phyloP scores from a whole-genome alignment of 169 alveolate genomes.

The Plasmodium sp. region DNA sequence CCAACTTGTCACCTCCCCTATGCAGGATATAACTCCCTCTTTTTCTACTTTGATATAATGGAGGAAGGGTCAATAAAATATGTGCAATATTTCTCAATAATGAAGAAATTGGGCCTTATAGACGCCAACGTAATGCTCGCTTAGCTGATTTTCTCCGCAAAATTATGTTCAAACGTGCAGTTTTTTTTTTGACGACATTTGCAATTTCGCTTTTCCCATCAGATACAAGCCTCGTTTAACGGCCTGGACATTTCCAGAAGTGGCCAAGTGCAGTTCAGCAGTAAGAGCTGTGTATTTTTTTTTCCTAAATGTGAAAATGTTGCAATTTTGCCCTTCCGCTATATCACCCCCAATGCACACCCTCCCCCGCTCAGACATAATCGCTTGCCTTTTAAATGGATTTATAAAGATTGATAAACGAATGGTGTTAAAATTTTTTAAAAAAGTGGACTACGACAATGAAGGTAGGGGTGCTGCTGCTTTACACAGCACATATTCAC shows the following conservation, averaged over 20 bases:
- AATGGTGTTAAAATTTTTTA: constrained; percentile 23
- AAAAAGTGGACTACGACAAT: constrained; percentile 43
- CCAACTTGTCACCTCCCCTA: not conserved
- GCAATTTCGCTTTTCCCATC: not conserved
- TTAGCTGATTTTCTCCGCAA: not conserved
- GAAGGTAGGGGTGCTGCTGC: constrained; percentile 9
- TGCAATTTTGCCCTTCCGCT: not conserved
- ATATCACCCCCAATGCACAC: not conserved
- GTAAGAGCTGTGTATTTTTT: not conserved
- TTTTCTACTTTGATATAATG: constrained; percentile 37
- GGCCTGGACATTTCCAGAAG: constrained; percentile 46
- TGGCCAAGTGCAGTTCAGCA: constrained; percentile 33
- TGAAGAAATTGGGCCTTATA: constrained; percentile 49
- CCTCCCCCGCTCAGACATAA: constrained; percentile 7
- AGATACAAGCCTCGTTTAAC: constrained; percentile 39
- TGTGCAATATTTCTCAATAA: constrained; percentile 28
- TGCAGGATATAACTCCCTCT: constrained; percentile 18
- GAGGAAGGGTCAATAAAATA: constrained; percentile 65
- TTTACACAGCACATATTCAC: not conserved
- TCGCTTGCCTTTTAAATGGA: constrained; percentile 46
- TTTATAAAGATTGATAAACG: constrained; percentile 48
- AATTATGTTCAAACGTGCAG: not conserved
- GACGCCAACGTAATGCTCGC: constrained; percentile 33
- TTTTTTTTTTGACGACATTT: not conserved
- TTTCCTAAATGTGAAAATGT: not conserved